phyloP scores from a whole-genome alignment of 345 rosid genomes.

The Reutealis trisperma region DNA sequence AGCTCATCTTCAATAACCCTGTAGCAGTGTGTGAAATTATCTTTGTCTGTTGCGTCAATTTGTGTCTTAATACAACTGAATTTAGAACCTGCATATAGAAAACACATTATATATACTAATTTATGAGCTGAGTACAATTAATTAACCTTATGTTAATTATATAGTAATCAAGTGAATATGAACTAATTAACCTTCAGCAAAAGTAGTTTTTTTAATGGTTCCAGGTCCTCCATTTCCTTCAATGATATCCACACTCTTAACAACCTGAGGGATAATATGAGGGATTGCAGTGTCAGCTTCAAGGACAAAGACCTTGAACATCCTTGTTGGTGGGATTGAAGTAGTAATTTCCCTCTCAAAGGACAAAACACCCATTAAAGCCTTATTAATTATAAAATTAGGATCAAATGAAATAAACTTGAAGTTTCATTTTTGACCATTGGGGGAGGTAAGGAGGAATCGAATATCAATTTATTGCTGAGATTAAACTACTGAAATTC shows the following conservation, averaged over 20 bases:
- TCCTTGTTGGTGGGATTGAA: neutral
- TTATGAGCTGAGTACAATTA: too few species aligned
- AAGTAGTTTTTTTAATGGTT: neutral
- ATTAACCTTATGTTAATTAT: too few species aligned
- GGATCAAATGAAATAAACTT: too few species aligned
- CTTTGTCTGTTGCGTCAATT: slow-evolving; percentile 43
- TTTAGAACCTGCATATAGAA: slow-evolving; percentile 24
- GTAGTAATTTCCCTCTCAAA: neutral
- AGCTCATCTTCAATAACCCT: slow-evolving; percentile 34
- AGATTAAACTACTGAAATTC: too few species aligned
- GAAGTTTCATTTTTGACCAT: too few species aligned
- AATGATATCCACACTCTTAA: slow-evolving; percentile 16
- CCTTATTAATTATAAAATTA: too few species aligned
- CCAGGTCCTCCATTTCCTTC: neutral
- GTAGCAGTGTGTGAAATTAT: slow-evolving; percentile 29
- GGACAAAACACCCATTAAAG: neutral
- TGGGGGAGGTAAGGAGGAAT: too few species aligned
- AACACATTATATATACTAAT: neutral
- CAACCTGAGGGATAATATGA: slow-evolving; percentile 28
- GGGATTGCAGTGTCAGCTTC: slow-evolving; percentile 16
- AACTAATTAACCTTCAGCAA: neutral
- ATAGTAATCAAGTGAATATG: neutral
- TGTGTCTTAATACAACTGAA: slow-evolving; percentile 31
- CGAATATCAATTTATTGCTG: too few species aligned
- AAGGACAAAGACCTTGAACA: slow-evolving; percentile 17